Evolutionary conservation across 2,329 filamentous ascomycete species (phyloP).

Genomic region (Penicillium paneum): DNA sequence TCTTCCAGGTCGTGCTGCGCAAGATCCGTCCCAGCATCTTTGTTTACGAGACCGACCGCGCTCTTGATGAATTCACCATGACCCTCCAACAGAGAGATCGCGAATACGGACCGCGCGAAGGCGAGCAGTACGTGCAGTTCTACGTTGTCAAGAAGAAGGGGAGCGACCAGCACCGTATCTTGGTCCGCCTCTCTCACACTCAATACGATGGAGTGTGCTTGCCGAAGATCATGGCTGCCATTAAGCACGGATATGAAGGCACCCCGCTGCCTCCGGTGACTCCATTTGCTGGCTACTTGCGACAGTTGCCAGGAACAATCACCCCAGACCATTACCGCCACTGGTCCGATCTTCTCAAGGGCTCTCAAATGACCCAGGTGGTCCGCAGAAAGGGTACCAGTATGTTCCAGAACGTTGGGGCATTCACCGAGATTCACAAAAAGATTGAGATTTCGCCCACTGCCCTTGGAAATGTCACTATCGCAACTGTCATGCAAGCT

Average conservation of each 20-base stretch:
- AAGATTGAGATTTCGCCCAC: constrained; percentile 41
- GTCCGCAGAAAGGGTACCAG: constrained; percentile 34
- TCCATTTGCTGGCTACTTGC: constrained; percentile 50
- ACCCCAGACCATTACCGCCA: constrained; percentile 54
- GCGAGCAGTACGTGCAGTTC: constrained; percentile 61
- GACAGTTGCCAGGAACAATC: constrained; percentile 37
- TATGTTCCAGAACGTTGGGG: constrained; percentile 36
- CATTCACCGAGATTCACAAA: constrained; percentile 36
- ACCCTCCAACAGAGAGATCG: constrained; percentile 57
- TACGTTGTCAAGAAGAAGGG: constrained; percentile 49
- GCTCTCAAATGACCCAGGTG: constrained; percentile 51
- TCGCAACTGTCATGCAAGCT: constrained; percentile 64
- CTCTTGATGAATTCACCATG: constrained; percentile 52
- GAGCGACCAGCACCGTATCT: constrained; percentile 48
- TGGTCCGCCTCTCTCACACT: constrained; percentile 63
- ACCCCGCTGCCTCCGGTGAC: constrained; percentile 38
- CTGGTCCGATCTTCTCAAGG: constrained; percentile 59
- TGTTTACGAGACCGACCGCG: constrained; percentile 52
- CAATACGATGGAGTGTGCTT: constrained; percentile 69
- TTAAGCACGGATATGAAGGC: constrained; percentile 54
- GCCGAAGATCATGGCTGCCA: constrained; percentile 59
- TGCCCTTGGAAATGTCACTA: constrained; percentile 57
- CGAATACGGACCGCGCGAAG: constrained; percentile 54
- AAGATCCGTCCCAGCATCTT: constrained; percentile 52
- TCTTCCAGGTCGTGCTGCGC: constrained; percentile 58